A percentile compares a stretch with the other conserved stretches of the same genome.
phyloP scores from a whole-genome alignment of 805 yeast species.

The Komagataella pseudopastoris region DNA sequence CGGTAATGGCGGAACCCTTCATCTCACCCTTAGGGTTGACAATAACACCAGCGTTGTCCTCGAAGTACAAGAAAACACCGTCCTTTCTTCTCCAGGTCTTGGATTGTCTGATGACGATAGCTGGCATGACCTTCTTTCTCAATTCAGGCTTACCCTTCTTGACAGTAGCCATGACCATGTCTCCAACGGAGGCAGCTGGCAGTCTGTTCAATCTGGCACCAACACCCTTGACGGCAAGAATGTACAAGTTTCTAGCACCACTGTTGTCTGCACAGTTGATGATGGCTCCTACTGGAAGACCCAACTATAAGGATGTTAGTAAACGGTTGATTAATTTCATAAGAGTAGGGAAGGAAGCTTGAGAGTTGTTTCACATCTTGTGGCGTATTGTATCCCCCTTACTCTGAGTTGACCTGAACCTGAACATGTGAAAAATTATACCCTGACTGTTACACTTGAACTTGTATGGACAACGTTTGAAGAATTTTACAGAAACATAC shows the following conservation, averaged over 20 bases:
- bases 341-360: not conserved
- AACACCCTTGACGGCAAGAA: constrained; percentile 96
- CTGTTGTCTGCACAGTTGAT: constrained; percentile 99
- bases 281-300: constrained; percentile 99
- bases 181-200: constrained; percentile 99
- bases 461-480: not conserved
- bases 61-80: constrained; percentile 98
- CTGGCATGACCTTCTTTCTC: constrained; percentile 99
- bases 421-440: not conserved
- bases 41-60: constrained; percentile 99
- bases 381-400: not conserved
- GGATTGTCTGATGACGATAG: constrained; percentile 97
- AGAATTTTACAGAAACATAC: not conserved
- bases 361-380: not conserved
- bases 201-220: constrained; percentile 99
- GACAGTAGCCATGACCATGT: constrained; percentile 98
- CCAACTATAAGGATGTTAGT: constrained; percentile 51
- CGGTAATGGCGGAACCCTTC: constrained; percentile 99
- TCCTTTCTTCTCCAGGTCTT: constrained; percentile 99
- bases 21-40: constrained; percentile 99
- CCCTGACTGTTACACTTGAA: not conserved
- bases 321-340: constrained; percentile 4
- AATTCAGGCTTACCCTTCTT: constrained; percentile 99
- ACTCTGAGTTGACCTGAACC: not conserved
- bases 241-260: constrained; percentile 99